Evolutionary conservation across 2,329 filamentous ascomycete genomes (phyloP).

Genomic region (Neonectria faginata): DNA sequence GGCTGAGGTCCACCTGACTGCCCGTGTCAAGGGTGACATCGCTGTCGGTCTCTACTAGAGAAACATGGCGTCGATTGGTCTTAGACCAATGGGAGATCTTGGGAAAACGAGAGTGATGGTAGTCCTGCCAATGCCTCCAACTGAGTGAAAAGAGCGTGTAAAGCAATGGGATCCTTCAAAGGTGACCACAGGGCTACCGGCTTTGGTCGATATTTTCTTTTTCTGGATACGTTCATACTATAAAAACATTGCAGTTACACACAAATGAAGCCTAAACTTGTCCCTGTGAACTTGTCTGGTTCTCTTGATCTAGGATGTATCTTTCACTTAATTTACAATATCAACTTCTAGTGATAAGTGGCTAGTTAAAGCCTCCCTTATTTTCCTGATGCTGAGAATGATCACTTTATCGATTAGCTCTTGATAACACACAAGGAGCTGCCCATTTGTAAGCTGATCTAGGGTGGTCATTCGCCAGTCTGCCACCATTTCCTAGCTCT

Average conservation of each 20-base stretch:
- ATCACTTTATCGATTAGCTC: neutral
- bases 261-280: neutral
- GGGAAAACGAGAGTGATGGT: neutral
- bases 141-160: slow-evolving; percentile 2
- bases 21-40: slow-evolving; percentile 70
- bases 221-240: slow-evolving; percentile 3
- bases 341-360: no score
- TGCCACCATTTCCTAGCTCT: slow-evolving; percentile 2
- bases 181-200: slow-evolving; percentile 1
- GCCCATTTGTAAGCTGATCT: slow-evolving; percentile 18
- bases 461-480: slow-evolving; percentile 21
- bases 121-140: slow-evolving; percentile 5
- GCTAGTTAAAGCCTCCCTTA: no score
- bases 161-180: slow-evolving; percentile 1
- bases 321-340: no score
- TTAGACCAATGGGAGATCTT: neutral
- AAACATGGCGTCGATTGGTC: neutral
- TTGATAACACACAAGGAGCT: neutral
- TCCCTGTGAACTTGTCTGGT: neutral
- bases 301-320: no score
- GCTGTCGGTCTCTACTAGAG: slow-evolving; percentile 56
- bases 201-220: slow-evolving; percentile 3
- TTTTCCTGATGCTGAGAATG: no score
- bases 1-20: slow-evolving; percentile 71
- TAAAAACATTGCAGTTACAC: neutral